Evolutionary conservation across 805 yeast genomes (phyloP), one percentile per base, ranked within the genome.

Genomic region (Candida krabiensis): DNA sequence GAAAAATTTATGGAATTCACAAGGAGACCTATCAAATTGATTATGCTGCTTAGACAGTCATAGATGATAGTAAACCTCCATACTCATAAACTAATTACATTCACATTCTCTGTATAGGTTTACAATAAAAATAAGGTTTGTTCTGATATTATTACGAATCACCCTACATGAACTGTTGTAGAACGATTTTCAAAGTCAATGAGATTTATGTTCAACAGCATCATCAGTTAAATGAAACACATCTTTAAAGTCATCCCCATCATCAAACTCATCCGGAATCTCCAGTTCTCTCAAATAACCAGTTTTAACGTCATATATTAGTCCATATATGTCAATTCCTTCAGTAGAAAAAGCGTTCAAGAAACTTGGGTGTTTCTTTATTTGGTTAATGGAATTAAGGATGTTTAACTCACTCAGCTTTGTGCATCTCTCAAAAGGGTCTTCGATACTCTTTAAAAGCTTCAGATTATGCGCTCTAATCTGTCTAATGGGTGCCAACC

Each of bases 291-390:
- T 52, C 39, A 88, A 66, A 21, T 71, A 69, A 17, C 96, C 97
- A 12, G 85, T 74, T 24, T 75, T 80, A 17, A 88, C 95, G 56
- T 89, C 88, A 66, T 88, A 90, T 35, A 90, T 74, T 54, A 89
- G 62, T 0, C 96, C 96, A 72, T 86, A 80, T 29, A 90, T 81
- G 57, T 85, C 83, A 25, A 90, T 70, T 11, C 80, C 77, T 9
- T 83, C 78, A 41, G 67, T 70, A 32, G 71, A 69, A 38, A 80
- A 61, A 17, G 93, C 95, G 38, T 73, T 71, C 38, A 77, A 71
- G 19, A 88, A 91, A 33, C 80, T 75, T 29, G 83, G 82, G 56
- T 82, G 83, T 49, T 75, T 69, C 45, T 69, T 71, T 35, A 90
- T 70, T 33, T 80, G 80, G 43, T 78, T 73, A 14, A 86, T 84